Percentiles rank a stretch among this genome's conserved stretches.
phyloP scores from a whole-genome alignment of 2,329 filamentous ascomycete genomes.

The Neonectria hederae region DNA sequence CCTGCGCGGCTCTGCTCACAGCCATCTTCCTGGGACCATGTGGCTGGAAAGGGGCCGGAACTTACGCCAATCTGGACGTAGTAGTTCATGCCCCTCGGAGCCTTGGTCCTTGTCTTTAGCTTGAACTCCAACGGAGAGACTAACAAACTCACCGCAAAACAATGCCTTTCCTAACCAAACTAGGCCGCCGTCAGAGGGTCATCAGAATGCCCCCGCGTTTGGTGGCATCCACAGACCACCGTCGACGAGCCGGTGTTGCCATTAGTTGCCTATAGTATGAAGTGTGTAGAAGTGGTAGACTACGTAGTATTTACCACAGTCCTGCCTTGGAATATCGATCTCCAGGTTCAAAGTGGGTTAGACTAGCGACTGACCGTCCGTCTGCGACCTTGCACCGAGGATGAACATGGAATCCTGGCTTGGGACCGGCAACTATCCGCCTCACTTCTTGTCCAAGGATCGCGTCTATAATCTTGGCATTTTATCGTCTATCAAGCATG shows the following conservation, averaged over 20 bases:
- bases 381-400: background rate
- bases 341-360: background rate
- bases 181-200: background rate
- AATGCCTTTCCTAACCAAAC: background rate
- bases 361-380: conserved; percentile 4
- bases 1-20: conserved; percentile 9
- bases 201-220: conserved; percentile 2
- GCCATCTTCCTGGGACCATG: conserved; percentile 16
- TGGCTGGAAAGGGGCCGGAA: conserved; percentile 20
- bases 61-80: conserved; percentile 3
- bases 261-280: no score
- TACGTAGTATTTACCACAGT: background rate
- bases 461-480: background rate
- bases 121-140: conserved; percentile 6
- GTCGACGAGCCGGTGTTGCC: background rate
- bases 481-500: background rate
- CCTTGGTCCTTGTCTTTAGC: background rate
- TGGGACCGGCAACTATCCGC: background rate
- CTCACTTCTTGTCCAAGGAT: background rate
- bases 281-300: background rate
- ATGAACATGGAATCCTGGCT: background rate
- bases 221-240: background rate
- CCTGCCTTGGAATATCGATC: background rate
- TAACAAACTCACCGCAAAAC: conserved; percentile 4
- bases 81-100: background rate